These are phyloP conservation scores for Dentipellis fragilis DNA, from an alignment of 768 basidiomycete species.

Conservation along the genomic window DNA sequence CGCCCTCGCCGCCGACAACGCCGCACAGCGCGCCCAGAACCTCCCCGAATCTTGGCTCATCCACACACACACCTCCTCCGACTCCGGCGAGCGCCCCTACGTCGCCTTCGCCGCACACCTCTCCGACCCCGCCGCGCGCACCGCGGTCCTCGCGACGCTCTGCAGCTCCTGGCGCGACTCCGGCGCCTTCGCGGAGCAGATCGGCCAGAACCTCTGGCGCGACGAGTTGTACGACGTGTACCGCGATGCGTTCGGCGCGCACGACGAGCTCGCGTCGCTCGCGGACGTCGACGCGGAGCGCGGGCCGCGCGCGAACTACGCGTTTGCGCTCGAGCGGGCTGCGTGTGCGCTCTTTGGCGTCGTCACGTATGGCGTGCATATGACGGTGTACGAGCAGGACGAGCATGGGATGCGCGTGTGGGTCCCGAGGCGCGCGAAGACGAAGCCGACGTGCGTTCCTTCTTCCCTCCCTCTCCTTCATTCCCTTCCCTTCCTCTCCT, in stretches of 20 bases:
- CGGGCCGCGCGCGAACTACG: constrained; percentile 39
- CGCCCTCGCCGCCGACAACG: constrained; percentile 43
- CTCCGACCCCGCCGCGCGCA: constrained; percentile 49
- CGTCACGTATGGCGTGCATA: constrained; percentile 87
- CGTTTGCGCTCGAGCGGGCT: constrained; percentile 83
- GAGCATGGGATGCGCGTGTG: constrained; percentile 52
- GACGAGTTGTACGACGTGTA: constrained; percentile 77
- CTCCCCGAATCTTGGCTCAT: constrained; percentile 33
- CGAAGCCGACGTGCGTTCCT: constrained; percentile 77
- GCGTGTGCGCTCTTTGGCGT: constrained; percentile 86
- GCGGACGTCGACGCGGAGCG: constrained; percentile 22
- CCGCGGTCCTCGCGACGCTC: constrained; percentile 49
- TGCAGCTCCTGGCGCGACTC: constrained; percentile 62
- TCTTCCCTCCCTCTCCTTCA: neutral
- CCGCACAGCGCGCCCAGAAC: constrained; percentile 17
- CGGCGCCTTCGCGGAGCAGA: constrained; percentile 49
- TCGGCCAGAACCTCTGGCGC: constrained; percentile 77
- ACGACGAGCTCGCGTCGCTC: constrained; percentile 25
- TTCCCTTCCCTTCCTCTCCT: neutral
- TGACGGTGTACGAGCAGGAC: constrained; percentile 59
- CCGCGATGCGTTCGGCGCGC: constrained; percentile 52
- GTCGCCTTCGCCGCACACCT: constrained; percentile 36
- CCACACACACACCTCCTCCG: constrained; percentile 18
- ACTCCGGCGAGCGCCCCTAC: constrained; percentile 10
- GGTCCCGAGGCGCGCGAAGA: constrained; percentile 78